Conservation (phyloP, 768 basidiomycete species). For the Kwoniella bestiolae region DNA sequence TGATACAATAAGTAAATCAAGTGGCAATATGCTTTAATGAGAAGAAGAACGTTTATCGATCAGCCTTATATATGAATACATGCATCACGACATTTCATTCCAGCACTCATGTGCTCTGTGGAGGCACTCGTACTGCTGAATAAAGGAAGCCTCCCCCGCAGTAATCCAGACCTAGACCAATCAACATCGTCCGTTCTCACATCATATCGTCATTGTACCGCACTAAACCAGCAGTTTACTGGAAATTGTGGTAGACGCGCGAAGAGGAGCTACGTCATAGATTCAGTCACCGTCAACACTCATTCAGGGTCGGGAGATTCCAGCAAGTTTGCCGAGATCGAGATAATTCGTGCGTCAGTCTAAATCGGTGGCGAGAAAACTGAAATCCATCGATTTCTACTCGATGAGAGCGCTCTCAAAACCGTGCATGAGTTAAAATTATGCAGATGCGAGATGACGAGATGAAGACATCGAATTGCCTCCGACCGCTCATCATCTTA, state of each 20-base stretch:
- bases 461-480: no score
- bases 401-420: no score
- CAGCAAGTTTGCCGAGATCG: conserved; percentile 7
- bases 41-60: not conserved
- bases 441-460: no score
- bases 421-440: no score
- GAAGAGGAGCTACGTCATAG: conserved; percentile 5
- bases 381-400: no score
- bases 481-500: no score
- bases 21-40: conserved; percentile 8
- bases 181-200: not conserved
- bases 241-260: not conserved
- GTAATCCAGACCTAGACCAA: not conserved
- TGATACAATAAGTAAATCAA: conserved; percentile 6
- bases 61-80: not conserved
- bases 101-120: not conserved
- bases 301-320: not conserved
- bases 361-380: no score
- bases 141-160: not conserved
- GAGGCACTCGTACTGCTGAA: not conserved
- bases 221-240: not conserved
- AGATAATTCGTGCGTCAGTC: no score
- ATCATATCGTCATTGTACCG: not conserved
- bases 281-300: not conserved
- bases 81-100: not conserved